Evolutionary conservation across 2,329 filamentous ascomycete species (phyloP).

Genomic region (Sarocladium strictum): DNA sequence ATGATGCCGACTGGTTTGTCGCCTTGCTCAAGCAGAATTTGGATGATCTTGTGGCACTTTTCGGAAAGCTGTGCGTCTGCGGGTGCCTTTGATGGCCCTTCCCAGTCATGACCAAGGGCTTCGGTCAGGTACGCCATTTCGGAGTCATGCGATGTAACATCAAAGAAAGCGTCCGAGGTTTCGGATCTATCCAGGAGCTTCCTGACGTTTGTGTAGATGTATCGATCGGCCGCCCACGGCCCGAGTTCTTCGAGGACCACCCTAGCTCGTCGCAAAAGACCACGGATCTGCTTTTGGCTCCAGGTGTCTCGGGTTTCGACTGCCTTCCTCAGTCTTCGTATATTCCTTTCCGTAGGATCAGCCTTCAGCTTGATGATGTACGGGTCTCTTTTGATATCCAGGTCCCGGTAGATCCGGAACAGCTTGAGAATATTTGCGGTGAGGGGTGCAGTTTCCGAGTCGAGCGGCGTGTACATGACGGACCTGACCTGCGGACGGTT

Average conservation of each 20-base stretch:
- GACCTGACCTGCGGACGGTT: constrained; percentile 55
- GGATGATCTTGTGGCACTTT: constrained; percentile 52
- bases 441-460: background rate
- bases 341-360: constrained; percentile 34
- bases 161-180: constrained; percentile 20
- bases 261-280: constrained; percentile 42
- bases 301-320: constrained; percentile 43
- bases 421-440: constrained; percentile 40
- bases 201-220: constrained; percentile 46
- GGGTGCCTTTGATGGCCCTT: constrained; percentile 15
- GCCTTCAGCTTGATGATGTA: constrained; percentile 42
- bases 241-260: constrained; percentile 56
- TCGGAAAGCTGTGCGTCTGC: constrained; percentile 36
- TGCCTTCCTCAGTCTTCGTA: constrained; percentile 29
- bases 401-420: constrained; percentile 26
- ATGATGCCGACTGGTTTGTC: constrained; percentile 51
- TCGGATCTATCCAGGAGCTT: constrained; percentile 22
- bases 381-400: constrained; percentile 59
- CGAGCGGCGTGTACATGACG: constrained; percentile 24
- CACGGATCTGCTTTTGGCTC: constrained; percentile 48
- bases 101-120: constrained; percentile 33
- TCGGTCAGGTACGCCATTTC: constrained; percentile 52
- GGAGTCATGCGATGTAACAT: constrained; percentile 34
- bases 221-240: constrained; percentile 62
- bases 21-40: constrained; percentile 38